Base-by-base conservation (phyloP, 2,329 filamentous ascomycete genomes). In the Penicillium crustosum region DNA sequence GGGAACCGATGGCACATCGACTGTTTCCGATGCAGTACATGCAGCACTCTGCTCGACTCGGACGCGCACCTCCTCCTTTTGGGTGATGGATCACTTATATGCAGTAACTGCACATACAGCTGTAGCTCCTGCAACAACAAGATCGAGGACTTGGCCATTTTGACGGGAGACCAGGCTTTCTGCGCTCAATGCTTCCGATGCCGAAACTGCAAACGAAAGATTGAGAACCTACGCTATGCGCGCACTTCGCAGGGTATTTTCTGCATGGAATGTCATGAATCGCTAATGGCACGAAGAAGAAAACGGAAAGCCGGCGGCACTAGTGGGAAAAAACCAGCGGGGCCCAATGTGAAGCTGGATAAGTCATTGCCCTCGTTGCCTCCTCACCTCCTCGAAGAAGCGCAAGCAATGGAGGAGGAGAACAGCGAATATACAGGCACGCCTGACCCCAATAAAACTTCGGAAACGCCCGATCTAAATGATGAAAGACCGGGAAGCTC, bases 61-160 rank as follows among this genome's bases (percentile, higher is more conserved):
- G 93, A 99, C 73, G 94, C 94, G 68, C 97, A 97, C 77, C 88
- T 99, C 49, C 87, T 99, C 51, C 89, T 99, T 27, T 90, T 99
- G 62, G 94, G 94, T 74, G 94, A 99, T 79, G 94, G 94, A 65
- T 97, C 93, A 19, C 86, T 99, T 65, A 97, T 99, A 68, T 99
- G 94, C 83, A 97, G 96, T 80, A 96, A 97, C 77, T 99, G 94
- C 80, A 97, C 94, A 53, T 99, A 99, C 77, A 97, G 93, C 82
- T 99, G 94, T 81, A 96, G 88, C 76, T 93, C 93, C 53, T 99
- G 94, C 77, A 87, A 88, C 58, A 93, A 96, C 81, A 99, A 99
- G 81, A 99, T 99, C 66, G 94, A 99, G 75, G 94, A 99, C 73
- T 82, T 97, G 61, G 94, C 94, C 63, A 99, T 99, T 74, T 82